Percentiles rank a stretch among this genome's conserved stretches.
phyloP scores from a whole-genome alignment of 148 eudicot genomes.

The Polygonum maritimum region DNA sequence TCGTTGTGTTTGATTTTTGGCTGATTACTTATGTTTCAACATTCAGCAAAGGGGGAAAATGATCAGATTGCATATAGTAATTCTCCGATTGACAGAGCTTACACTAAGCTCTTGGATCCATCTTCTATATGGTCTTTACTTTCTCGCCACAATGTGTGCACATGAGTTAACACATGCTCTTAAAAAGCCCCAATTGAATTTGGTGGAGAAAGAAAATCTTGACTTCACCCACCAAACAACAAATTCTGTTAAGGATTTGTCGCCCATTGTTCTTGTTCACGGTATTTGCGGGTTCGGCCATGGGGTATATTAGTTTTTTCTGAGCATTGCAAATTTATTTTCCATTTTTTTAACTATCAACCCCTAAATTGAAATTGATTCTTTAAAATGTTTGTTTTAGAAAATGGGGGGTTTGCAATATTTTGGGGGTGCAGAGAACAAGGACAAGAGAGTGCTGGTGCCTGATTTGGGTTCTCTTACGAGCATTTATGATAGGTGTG shows the following conservation, averaged over 20 bases:
- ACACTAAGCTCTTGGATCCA: conserved; percentile 78
- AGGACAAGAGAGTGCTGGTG: conserved; percentile 88
- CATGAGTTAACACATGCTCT: conserved; percentile 63
- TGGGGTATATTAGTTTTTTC: conserved; percentile 46
- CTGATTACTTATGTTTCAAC: neutral
- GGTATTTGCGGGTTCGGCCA: conserved; percentile 94
- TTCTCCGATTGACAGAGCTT: conserved; percentile 57
- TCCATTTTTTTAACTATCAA: neutral
- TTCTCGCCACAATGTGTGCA: conserved; percentile 71
- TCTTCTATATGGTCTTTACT: conserved; percentile 73
- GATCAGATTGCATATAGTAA: conserved; percentile 53
- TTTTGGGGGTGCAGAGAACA: conserved; percentile 95
- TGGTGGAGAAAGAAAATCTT: conserved; percentile 23
- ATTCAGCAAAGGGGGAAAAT: conserved; percentile 16
- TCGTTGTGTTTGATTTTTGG: neutral
- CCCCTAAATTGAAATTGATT: neutral
- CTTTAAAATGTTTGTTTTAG: conserved; percentile 25
- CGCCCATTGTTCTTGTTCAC: conserved; percentile 92
- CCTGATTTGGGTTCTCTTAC: conserved; percentile 94
- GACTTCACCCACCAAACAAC: conserved; percentile 13
- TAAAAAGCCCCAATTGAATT: conserved; percentile 28
- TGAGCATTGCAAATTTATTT: neutral
- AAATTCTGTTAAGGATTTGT: conserved; percentile 35
- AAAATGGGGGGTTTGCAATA: conserved; percentile 78
- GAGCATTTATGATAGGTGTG: conserved; percentile 84